These are phyloP conservation scores for Ophiorrhiza pumila DNA, from an alignment of 257 asterid genomes.

Conservation along the genomic window DNA sequence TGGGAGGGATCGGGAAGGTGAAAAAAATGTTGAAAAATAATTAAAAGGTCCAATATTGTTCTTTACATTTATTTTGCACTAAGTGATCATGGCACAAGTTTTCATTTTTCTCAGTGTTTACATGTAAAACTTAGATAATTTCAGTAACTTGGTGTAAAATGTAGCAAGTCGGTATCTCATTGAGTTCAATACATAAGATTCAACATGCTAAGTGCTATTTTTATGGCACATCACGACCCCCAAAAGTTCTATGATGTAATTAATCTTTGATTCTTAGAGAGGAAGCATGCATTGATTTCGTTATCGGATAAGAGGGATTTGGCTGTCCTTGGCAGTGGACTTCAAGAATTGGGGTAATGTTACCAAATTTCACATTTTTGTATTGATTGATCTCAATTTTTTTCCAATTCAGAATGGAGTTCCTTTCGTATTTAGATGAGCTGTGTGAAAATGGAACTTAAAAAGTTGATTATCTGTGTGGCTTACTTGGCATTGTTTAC, in stretches of 20 bases:
- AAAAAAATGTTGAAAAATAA: neutral
- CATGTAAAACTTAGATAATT: neutral
- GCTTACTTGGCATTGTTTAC: too few species aligned
- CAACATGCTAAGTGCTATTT: neutral
- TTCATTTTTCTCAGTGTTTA: neutral
- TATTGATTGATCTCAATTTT: neutral
- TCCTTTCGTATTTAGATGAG: neutral
- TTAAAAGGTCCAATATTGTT: neutral
- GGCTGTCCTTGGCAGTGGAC: conserved; percentile 72
- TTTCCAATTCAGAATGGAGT: neutral
- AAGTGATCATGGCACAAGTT: neutral
- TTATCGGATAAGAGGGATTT: conserved; percentile 84
- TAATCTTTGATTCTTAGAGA: conserved; percentile 38
- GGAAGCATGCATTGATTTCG: conserved; percentile 77
- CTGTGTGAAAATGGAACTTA: neutral
- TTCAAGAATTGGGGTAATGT: conserved; percentile 77
- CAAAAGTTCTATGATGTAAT: neutral
- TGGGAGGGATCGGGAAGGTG: neutral
- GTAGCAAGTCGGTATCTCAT: neutral
- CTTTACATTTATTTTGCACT: neutral
- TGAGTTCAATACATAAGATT: neutral
- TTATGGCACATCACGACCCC: too few species aligned
- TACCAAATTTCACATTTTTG: neutral
- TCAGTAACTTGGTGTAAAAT: neutral
- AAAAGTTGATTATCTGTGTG: neutral